These are phyloP conservation scores for Mycena albidolilacea DNA, from an alignment of 768 basidiomycete genomes.

Conservation along the genomic window DNA sequence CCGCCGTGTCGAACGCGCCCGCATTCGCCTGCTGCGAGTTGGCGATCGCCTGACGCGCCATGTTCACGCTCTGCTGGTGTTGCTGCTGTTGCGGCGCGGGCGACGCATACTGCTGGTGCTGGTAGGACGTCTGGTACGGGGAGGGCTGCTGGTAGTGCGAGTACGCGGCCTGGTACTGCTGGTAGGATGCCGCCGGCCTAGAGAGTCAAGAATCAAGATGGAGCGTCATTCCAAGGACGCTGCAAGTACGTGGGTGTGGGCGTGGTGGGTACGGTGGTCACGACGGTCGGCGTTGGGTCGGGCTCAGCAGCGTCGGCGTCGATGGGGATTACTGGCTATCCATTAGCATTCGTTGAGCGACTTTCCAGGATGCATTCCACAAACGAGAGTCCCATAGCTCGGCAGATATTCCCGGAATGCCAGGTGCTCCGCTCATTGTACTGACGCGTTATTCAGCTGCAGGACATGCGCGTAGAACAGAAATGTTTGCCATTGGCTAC, in stretches of 20 bases:
- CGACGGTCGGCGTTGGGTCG: slow-evolving; percentile 4
- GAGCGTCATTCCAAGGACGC: background rate
- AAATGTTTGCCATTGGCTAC: background rate
- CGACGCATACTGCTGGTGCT: slow-evolving; percentile 25
- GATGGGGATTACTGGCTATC: slow-evolving; percentile 29
- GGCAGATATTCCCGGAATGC: slow-evolving; percentile 13
- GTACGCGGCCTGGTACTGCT: slow-evolving; percentile 25
- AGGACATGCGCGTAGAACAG: slow-evolving; percentile 7
- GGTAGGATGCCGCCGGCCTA: slow-evolving; percentile 20
- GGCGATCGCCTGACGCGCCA: slow-evolving; percentile 35
- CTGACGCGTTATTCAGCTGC: background rate
- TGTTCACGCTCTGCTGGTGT: background rate
- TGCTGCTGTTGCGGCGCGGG: background rate
- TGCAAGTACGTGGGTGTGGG: slow-evolving; percentile 16
- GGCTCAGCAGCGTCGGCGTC: slow-evolving; percentile 23
- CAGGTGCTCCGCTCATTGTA: slow-evolving; percentile 13
- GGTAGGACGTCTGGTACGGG: slow-evolving; percentile 10
- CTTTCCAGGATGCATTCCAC: background rate
- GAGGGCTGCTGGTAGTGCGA: slow-evolving; percentile 8
- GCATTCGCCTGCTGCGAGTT: slow-evolving; percentile 20
- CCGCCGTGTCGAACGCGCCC: slow-evolving; percentile 50
- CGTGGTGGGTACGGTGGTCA: background rate
- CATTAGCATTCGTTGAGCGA: slow-evolving; percentile 6
- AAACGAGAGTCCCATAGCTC: slow-evolving; percentile 36
- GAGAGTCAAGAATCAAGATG: slow-evolving; percentile 25